Evolutionary conservation across 164 flowering plant species (phyloP).

Genomic region (Annona cherimola): DNA sequence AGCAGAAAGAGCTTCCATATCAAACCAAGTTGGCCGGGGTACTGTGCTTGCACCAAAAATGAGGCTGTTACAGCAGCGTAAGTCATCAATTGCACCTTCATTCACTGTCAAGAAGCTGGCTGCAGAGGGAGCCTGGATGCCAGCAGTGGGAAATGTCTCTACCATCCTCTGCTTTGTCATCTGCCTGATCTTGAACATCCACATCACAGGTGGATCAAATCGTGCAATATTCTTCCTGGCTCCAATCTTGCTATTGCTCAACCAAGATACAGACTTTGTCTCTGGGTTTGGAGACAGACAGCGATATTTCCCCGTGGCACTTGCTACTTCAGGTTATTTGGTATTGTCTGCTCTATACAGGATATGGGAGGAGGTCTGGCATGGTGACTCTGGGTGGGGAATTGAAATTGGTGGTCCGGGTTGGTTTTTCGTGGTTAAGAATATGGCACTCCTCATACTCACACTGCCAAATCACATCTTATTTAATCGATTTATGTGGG

Average conservation of each 20-base stretch:
- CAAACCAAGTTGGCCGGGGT: constrained; percentile 39
- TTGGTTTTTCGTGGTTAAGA: constrained; percentile 92
- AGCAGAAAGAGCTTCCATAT: constrained; percentile 44
- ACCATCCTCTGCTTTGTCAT: constrained; percentile 89
- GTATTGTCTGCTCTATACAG: constrained; percentile 64
- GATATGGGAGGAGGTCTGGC: constrained; percentile 92
- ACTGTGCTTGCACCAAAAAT: constrained; percentile 51
- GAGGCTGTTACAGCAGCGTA: constrained; percentile 83
- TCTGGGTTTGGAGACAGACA: neutral
- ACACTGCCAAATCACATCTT: constrained; percentile 95
- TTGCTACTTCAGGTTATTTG: constrained; percentile 70
- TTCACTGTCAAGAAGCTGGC: constrained; percentile 86
- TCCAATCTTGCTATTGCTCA: constrained; percentile 81
- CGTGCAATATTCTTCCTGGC: constrained; percentile 89
- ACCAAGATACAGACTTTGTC: constrained; percentile 87
- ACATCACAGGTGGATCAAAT: constrained; percentile 89
- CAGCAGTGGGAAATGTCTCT: constrained; percentile 94
- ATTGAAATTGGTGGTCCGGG: constrained; percentile 85
- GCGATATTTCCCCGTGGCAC: constrained; percentile 66
- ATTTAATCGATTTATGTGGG: constrained; percentile 93
- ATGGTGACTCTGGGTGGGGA: constrained; percentile 89
- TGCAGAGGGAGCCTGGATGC: constrained; percentile 99
- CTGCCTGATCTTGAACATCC: constrained; percentile 72
- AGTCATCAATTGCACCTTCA: constrained; percentile 53
- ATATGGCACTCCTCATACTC: constrained; percentile 75